These are phyloP conservation scores for Epicoccum sorghinum DNA, from an alignment of 2,329 filamentous ascomycete species.

Conservation along the genomic window DNA sequence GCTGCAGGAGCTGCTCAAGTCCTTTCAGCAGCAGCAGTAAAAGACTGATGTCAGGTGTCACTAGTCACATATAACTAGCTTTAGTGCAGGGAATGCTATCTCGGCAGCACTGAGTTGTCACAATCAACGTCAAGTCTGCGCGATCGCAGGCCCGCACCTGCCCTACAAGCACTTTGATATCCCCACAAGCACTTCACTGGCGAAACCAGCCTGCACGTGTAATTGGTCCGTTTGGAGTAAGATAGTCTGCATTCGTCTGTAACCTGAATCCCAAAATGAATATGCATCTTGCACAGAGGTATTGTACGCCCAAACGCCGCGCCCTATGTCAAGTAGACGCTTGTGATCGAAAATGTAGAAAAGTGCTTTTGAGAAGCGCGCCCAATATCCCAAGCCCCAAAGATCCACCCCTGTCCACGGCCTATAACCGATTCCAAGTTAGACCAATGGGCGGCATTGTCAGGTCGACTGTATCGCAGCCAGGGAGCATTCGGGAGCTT, in stretches of 20 bases:
- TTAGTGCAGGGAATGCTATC: neutral
- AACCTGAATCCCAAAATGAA: neutral
- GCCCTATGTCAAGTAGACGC: slow-evolving; percentile 7
- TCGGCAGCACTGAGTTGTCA: neutral
- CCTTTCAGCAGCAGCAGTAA: slow-evolving; percentile 23
- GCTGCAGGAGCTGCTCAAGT: slow-evolving; percentile 77
- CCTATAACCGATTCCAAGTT: no score
- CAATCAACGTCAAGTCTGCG: no score
- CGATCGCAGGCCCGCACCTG: no score
- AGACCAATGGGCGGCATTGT: no score
- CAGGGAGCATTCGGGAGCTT: slow-evolving; percentile 4
- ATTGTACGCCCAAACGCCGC: slow-evolving; percentile 12
- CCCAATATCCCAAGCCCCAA: neutral
- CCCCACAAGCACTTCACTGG: no score
- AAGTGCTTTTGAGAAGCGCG: slow-evolving; percentile 9
- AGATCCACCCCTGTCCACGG: no score
- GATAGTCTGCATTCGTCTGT: slow-evolving; percentile 6
- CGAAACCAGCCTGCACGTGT: no score
- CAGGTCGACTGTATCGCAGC: no score
- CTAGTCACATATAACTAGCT: neutral
- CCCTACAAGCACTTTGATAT: no score
- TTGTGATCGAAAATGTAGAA: neutral
- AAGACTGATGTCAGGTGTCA: no score
- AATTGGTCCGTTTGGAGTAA: neutral
- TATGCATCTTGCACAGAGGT: slow-evolving; percentile 7